Conservation (phyloP, 768 basidiomycete genomes). For the Boletellus sp. region DNA sequence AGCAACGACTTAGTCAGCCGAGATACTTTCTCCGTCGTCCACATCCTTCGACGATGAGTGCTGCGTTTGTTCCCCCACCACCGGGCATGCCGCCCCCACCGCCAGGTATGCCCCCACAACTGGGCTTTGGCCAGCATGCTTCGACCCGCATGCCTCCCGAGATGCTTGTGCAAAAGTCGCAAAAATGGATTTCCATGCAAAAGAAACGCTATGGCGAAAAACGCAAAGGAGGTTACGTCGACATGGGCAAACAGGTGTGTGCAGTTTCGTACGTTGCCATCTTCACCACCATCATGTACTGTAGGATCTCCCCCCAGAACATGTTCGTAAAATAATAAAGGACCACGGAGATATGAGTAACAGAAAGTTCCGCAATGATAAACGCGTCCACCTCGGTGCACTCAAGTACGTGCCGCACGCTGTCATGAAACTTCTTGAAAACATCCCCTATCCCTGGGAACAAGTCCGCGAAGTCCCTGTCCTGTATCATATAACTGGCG, state of each 20-base stretch:
- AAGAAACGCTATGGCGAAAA: slow-evolving; percentile 89
- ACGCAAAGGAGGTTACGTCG: slow-evolving; percentile 82
- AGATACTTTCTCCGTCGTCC: slow-evolving; percentile 22
- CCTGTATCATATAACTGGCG: slow-evolving; percentile 97
- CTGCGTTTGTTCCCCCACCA: slow-evolving; percentile 35
- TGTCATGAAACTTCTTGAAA: slow-evolving; percentile 98
- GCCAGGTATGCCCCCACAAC: slow-evolving; percentile 41
- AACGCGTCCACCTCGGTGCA: slow-evolving; percentile 97
- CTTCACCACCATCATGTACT: slow-evolving; percentile 5
- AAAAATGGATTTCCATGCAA: slow-evolving; percentile 96
- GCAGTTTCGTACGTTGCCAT: background rate
- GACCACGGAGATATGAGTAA: slow-evolving; percentile 99
- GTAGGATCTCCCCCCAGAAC: slow-evolving; percentile 93
- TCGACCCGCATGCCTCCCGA: slow-evolving; percentile 51
- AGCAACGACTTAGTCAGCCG: slow-evolving; percentile 23
- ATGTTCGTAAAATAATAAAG: slow-evolving; percentile 98
- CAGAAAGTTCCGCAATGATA: slow-evolving; percentile 98
- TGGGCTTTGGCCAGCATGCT: slow-evolving; percentile 30
- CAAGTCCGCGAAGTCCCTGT: slow-evolving; percentile 99
- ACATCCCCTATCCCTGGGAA: slow-evolving; percentile 97
- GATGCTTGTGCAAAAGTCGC: slow-evolving; percentile 85
- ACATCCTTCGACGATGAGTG: slow-evolving; percentile 33
- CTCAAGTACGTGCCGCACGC: slow-evolving; percentile 99
- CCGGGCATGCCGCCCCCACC: slow-evolving; percentile 41
- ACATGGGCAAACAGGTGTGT: slow-evolving; percentile 89